Evolutionary conservation across 352 stramenopile species (phyloP).

Genomic region (Stephanocyclus meneghinianus): DNA sequence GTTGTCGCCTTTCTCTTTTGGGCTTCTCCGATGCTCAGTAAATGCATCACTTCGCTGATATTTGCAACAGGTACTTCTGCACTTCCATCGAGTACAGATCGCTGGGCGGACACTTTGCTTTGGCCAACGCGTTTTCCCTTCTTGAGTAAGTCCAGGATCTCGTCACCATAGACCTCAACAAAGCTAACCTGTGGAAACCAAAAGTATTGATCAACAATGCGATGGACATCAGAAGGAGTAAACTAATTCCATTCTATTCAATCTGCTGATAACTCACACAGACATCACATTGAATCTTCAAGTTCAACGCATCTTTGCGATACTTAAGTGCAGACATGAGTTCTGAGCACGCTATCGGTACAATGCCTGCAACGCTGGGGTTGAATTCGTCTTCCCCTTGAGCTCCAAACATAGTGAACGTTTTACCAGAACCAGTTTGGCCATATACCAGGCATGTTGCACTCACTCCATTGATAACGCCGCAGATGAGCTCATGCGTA

Average conservation of each 20-base stretch:
- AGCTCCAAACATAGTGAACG: conserved; percentile 61
- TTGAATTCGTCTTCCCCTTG: conserved; percentile 10
- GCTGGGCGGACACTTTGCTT: conserved; percentile 56
- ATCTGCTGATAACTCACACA: conserved; percentile 14
- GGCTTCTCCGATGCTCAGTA: conserved; percentile 42
- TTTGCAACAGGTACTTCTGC: conserved; percentile 36
- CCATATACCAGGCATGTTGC: conserved; percentile 74
- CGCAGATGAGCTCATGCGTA: conserved; percentile 48
- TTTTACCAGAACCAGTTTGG: conserved; percentile 62
- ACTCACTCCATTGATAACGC: conserved; percentile 71
- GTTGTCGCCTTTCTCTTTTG: conserved; percentile 60
- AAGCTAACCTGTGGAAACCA: conserved; percentile 43
- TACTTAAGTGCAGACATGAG: conserved; percentile 56
- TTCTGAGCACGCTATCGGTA: conserved; percentile 67
- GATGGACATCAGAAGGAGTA: not conserved
- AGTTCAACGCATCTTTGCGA: conserved; percentile 29
- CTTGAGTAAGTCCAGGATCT: conserved; percentile 63
- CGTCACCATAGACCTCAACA: conserved; percentile 68
- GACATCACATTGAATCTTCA: conserved; percentile 52
- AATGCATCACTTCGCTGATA: conserved; percentile 34
- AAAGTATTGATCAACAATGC: not conserved
- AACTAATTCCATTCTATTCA: not conserved
- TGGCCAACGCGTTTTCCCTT: conserved; percentile 44
- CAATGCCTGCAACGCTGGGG: conserved; percentile 52
- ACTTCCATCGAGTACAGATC: conserved; percentile 51